A percentile compares a stretch with the other conserved stretches of the same genome.
These are phyloP conservation scores for Panellus pusillus DNA, from an alignment of 768 basidiomycete species.

Conservation along the genomic window DNA sequence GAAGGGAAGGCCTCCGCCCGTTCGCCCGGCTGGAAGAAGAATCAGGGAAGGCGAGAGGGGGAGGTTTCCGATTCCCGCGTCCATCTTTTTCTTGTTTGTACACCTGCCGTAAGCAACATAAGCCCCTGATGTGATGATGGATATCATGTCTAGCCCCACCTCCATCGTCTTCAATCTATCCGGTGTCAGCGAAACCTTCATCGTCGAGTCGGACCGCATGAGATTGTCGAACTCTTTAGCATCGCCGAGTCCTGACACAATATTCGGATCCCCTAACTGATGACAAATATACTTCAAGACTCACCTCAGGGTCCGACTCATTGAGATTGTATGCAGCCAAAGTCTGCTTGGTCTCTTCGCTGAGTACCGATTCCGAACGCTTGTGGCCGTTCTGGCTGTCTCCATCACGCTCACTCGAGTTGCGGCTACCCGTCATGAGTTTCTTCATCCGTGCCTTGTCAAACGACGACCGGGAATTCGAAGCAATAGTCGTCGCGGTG, in stretches of 20 bases:
- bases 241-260: slow-evolving; percentile 49
- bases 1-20: slow-evolving; percentile 44
- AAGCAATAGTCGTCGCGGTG: slow-evolving; percentile 23
- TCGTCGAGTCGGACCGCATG: slow-evolving; percentile 85
- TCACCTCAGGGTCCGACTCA: slow-evolving; percentile 36
- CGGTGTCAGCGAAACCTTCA: slow-evolving; percentile 95
- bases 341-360: slow-evolving; percentile 46
- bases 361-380: slow-evolving; percentile 54
- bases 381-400: slow-evolving; percentile 50
- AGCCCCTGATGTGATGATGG: slow-evolving; percentile 15
- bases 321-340: slow-evolving; percentile 30
- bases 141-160: slow-evolving; percentile 48
- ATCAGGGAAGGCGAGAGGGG: slow-evolving; percentile 30
- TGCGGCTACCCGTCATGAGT: slow-evolving; percentile 43
- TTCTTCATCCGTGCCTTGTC: slow-evolving; percentile 68
- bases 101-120: slow-evolving; percentile 39
- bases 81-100: slow-evolving; percentile 75
- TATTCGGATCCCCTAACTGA: slow-evolving; percentile 7
- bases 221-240: slow-evolving; percentile 88
- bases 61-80: slow-evolving; percentile 40
- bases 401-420: slow-evolving; percentile 39
- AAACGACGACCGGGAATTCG: slow-evolving; percentile 53
- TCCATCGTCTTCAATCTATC: slow-evolving; percentile 93
- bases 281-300: slow-evolving; percentile 15
- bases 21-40: slow-evolving; percentile 30